Evolutionary conservation across 352 stramenopile species (phyloP), one percentile per base, ranked within the genome.

Genomic region (Pythium periplocum): DNA sequence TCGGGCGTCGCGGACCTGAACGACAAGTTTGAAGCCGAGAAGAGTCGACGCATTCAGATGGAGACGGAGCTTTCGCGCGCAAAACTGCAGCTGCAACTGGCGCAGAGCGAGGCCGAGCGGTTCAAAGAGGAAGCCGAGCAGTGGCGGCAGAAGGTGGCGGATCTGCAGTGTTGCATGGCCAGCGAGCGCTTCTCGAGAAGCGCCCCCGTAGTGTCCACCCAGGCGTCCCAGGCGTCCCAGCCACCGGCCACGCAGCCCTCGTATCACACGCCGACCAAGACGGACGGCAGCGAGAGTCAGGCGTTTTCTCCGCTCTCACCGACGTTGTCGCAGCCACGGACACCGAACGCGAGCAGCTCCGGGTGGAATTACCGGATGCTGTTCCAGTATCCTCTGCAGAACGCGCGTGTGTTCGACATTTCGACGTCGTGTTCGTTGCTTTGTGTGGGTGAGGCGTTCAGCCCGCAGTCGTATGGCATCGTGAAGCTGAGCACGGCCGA

Each of bases 1-100:
- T 68, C 76, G 9, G 74, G 72, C 10, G 42, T 86, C 12, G 75
- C 81, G 55, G 66, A 73, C 11, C 77, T 85, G 64, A 75, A 61
- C 32, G 53, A 56, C 33, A 87, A 87, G 69, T 85, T 71, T 46
- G 62, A 88, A 43, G 66, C 56, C 31, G 76, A 92, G 57, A 84
- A 74, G 43, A 58, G 49, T 10, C 69, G 69, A 34, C 72, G 61
- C 45, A 69, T 62, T 6, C 67, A 73, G 35, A 45, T 75, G 10
- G 76, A 87, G 50, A 80, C 65, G 40, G 77, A 87, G 8, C 48
- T 88, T 2, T 62, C 58, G 31, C 37, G 48, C 9, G 51, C 66
- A 30, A 78, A 82, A 42, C 47, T 76, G 26, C 66, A 82, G 48
- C 48, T 84, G 26, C 49, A 75, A 10, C 46, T 66, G 4, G 47